phyloP scores from a whole-genome alignment of 805 yeast species.

The Starmerella sp. region DNA sequence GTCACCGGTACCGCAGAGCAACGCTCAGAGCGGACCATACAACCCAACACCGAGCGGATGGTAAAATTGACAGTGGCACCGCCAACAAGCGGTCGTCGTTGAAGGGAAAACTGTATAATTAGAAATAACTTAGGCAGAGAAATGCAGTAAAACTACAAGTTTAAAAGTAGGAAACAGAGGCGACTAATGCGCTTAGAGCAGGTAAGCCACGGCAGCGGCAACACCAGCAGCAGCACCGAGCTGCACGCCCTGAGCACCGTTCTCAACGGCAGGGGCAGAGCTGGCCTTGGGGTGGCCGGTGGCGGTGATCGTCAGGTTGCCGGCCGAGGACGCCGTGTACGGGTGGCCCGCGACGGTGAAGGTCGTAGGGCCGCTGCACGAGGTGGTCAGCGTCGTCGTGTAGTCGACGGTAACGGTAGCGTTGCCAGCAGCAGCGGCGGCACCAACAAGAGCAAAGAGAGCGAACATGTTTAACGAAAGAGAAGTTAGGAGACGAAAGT shows the following conservation, averaged over 20 bases:
- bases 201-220: slow-evolving; percentile 12
- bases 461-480: slow-evolving; percentile 1
- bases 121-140: neutral
- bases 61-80: too few relatives aligned
- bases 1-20: too few relatives aligned
- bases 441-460: slow-evolving; percentile 5
- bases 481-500: neutral
- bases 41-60: too few relatives aligned
- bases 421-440: slow-evolving; percentile 1
- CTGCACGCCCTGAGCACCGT: slow-evolving; percentile 1
- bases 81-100: too few relatives aligned
- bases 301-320: slow-evolving; percentile 3
- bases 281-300: neutral
- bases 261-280: slow-evolving; percentile 3
- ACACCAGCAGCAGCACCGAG: slow-evolving; percentile 7
- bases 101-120: too few relatives aligned
- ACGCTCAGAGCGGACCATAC: too few relatives aligned
- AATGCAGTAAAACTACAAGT: neutral
- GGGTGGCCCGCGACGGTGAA: slow-evolving; percentile 1
- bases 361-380: slow-evolving; percentile 9
- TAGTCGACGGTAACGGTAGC: slow-evolving; percentile 8
- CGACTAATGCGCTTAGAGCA: neutral
- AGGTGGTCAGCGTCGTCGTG: slow-evolving; percentile 8
- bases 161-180: too few relatives aligned
- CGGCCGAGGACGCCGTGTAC: slow-evolving; percentile 6